Evolutionary conservation across 495 filamentous ascomycete species (phyloP).

Genomic region (Hypoxylon subgilvum): DNA sequence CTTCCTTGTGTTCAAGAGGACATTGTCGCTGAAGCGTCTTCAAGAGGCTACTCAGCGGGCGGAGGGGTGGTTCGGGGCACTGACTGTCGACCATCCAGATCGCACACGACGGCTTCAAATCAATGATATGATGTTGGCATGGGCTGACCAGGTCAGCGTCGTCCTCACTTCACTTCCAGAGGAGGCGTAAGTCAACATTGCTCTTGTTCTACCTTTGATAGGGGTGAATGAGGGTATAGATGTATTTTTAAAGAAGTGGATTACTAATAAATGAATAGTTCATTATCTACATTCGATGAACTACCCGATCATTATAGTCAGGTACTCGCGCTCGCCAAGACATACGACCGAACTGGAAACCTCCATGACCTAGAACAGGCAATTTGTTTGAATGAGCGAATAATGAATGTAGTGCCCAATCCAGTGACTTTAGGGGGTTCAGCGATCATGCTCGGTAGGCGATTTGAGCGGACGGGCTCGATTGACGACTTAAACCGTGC

Average conservation of each 20-base stretch:
- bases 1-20: background rate
- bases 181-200: background rate
- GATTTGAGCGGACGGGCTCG: background rate
- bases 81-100: background rate
- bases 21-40: background rate
- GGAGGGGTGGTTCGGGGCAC: background rate
- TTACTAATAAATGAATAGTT: no score
- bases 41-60: background rate
- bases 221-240: no score
- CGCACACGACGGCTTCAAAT: background rate
- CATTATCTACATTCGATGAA: no score
- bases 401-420: no score
- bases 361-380: background rate
- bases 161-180: background rate
- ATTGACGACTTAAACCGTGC: constrained; percentile 13
- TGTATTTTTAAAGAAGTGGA: no score
- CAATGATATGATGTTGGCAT: background rate
- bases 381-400: no score
- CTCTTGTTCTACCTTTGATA: background rate
- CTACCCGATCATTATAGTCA: no score
- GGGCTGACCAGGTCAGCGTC: no score
- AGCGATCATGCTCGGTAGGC: background rate
- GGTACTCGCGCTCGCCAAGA: no score
- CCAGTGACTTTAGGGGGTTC: background rate
- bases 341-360: no score